Evolutionary conservation across 1,284 basidiomycete species (phyloP), one percentile per base, ranked within the genome.

Genomic region (Microbotryum scabiosae): DNA sequence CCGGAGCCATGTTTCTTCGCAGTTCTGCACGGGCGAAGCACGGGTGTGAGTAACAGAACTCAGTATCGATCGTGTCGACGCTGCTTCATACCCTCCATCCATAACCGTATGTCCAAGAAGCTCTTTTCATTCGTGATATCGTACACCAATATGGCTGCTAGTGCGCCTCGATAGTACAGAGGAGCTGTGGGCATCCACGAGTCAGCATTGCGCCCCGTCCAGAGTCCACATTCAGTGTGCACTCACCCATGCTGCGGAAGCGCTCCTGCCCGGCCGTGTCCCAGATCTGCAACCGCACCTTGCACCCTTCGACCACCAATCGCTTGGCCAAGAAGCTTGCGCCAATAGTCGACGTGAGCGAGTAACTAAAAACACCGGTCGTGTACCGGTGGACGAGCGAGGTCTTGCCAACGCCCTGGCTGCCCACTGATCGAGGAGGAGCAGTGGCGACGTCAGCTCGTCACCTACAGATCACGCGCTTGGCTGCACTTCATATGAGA

Each of bases 91-190:
- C 88, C 91, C 78, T 92, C 88, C 60, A 97, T 81, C 93, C 94
- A 97, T 56, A 87, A 87, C 65, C 86, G 82, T 65, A 97, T 84
- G 75, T 96, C 93, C 63, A 90, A 83, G 78, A 97, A 94, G 53
- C 88, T 89, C 61, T 86, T 80, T 68, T 83, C 80, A 76, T 89
- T 90, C 71, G 96, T 98, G 70, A 98, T 92, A 80, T 98, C 94
- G 78, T 98, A 98, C 70, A 97, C 84, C 65, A 97, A 82, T 57
- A 98, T 84, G 28, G 96, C 94, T 60, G 94, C 94, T 72, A 94
- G 90, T 66, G 93, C 91, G 73, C 93, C 94, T 75, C 96, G 86
- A 81, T 97, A 97, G 81, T 98, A 98, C 88, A 98, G 96, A 61
- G 93, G 93, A 76, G 51, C 74, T 41, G 5, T 41, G 16, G 36